Evolutionary conservation across 106 monocot species (phyloP), one percentile per base, ranked within the genome.

Genomic region (Xerophyta viscosa): DNA sequence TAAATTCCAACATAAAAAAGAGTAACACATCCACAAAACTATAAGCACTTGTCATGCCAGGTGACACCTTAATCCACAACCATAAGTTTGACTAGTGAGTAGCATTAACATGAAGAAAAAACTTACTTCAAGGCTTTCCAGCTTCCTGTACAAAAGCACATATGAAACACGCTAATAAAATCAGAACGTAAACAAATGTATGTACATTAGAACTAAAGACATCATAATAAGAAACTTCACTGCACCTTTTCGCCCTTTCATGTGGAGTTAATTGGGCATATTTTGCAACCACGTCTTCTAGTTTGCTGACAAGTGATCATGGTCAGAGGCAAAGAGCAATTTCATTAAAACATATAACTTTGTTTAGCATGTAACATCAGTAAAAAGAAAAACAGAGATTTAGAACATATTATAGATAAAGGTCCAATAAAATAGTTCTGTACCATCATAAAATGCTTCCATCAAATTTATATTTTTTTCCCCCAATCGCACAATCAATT

Each of bases 91-190:
- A 8, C 3, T 24, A 24, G 43, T 3, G 12, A 43, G 12, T 17
- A 43, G 43, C 14, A 43, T 3, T 3, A 43, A 15, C 12, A 50
- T n/a, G 1, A 6, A n/a, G 17, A 10, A 31, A n/a, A n/a, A 13
- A 68, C 70, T 47, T 77, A 94, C 93, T 75, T 94, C 93, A 62
- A 94, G 88, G 62, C 88, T 76, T 60, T 88, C 93, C 62, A 81
- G 56, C 61, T 94, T 88, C 70, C 86, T 92, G 86, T 43, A 23
- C 55, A n/a, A 75, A 50, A 59, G 10, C 27, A 28, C 41, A 17
- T 64, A 27, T 52, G 8, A 28, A 4, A 54, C n/a, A 8, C 4
- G 50, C 27, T 2, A 48, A 43, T 19, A 47, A 44, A 15, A 18
- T 29, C 45, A 21, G 18, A 47, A 24, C 14, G 15, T 27, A 6